Percentiles rank a stretch among this genome's conserved stretches.
Evolutionary conservation across 208 protist genomes (phyloP).

Genomic region (Leishmania arabica): DNA sequence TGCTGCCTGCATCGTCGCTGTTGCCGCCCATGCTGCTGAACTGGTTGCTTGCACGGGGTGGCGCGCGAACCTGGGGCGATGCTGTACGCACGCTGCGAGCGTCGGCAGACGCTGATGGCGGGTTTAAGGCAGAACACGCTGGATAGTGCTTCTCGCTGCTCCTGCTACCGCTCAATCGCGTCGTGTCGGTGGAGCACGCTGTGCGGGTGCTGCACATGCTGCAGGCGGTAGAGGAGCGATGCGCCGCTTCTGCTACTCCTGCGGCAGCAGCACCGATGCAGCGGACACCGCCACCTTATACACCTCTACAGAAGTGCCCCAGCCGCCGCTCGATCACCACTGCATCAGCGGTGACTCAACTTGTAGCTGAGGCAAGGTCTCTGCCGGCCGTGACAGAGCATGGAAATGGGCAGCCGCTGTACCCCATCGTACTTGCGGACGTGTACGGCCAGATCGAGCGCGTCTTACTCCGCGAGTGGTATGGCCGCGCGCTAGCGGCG

Average conservation of each 20-base stretch:
- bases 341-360: not conserved
- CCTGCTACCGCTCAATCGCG: constrained; percentile 15
- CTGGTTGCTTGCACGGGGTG: constrained; percentile 25
- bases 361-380: not conserved
- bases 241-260: not conserved
- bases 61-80: constrained; percentile 14
- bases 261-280: not conserved
- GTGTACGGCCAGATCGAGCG: constrained; percentile 22
- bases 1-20: constrained; percentile 12
- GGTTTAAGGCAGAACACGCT: not conserved
- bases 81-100: constrained; percentile 22
- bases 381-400: not conserved
- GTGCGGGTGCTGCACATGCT: constrained; percentile 29
- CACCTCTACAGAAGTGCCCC: not conserved
- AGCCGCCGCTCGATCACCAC: not conserved
- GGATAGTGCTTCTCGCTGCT: constrained; percentile 5
- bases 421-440: not conserved
- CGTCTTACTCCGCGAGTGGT: constrained; percentile 31
- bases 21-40: constrained; percentile 33
- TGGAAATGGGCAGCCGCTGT: not conserved
- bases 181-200: constrained; percentile 21
- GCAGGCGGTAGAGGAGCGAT: constrained; percentile 18
- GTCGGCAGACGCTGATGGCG: not conserved
- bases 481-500: constrained; percentile 20
- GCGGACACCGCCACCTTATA: not conserved